Conservation (phyloP, 257 asterid species). For the Lantana camara region DNA sequence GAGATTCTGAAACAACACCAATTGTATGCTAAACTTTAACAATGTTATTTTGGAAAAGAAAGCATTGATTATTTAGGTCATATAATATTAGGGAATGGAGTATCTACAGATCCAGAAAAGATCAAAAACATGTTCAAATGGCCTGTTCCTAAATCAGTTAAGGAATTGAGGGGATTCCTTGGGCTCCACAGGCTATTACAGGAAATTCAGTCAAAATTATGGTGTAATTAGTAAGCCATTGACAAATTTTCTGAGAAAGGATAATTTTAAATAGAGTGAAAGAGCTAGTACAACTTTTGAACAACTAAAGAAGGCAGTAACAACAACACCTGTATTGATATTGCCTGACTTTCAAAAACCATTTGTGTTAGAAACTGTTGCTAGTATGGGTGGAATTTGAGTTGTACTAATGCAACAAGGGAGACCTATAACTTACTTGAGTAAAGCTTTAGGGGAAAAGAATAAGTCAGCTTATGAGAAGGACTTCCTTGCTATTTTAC, state of each 20-base stretch:
- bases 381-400: background rate
- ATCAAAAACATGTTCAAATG: background rate
- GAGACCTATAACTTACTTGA: background rate
- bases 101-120: background rate
- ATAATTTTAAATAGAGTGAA: too few relatives aligned
- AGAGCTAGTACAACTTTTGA: too few relatives aligned
- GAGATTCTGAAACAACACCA: background rate
- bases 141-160: background rate
- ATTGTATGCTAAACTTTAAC: background rate
- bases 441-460: background rate
- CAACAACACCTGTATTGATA: background rate
- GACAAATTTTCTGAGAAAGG: background rate
- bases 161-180: background rate
- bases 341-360: background rate
- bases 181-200: too few relatives aligned
- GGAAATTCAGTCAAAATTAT: background rate
- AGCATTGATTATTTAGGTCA: background rate
- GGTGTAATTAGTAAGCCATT: background rate
- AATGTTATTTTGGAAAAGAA: background rate
- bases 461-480: background rate
- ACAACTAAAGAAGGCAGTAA: too few relatives aligned
- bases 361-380: background rate
- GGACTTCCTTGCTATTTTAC: background rate
- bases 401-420: background rate
- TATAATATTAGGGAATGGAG: background rate